Base-by-base conservation (phyloP, 768 basidiomycete species). In the Candolleomyces aberdarensis region DNA sequence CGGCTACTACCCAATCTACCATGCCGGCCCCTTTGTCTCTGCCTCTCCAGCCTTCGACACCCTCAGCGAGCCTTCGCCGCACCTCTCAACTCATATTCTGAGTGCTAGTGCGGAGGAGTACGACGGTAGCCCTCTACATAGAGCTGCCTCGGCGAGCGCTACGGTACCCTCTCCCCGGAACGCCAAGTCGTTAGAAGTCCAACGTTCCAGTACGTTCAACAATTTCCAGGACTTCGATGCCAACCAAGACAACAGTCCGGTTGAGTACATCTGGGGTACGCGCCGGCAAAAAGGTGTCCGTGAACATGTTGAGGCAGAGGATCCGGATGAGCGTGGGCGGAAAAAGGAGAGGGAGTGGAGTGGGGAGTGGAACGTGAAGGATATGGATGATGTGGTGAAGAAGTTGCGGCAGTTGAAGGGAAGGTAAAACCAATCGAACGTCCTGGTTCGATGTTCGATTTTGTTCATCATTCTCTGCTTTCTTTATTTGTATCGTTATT, bases 281-380 rank as follows among this genome's bases (percentile, higher is more conserved):
- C 26, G 39, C 44, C 43, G 22, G 22, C 31, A 62, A 14, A 49
- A 43, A 7, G 53, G 26, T 26, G 26, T 26, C 26, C 26, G 26
- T 26, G 26, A 3, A 26, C 26, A 57, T 14, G 51, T 50, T 11
- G 29, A 47, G 26, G 50, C 58, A 36, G 43, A 32, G 11, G 55
- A 60, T 14, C 40, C 63, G 40, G 51, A 51, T 15, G 68, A 68
- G 14, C 70, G 57, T 55, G 69, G 72, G 20, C 67, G 66, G 43
- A 61, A 72, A 36, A 74, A 74, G 65, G 73, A 74, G 63, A 66
- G 65, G 52, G 76, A 76, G 53, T 77, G 76, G 76, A 76, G 72
- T 57, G 76, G 76, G 8, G 74, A 76, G 60, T 77, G 76, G 76
- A 77, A 77, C 60, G 48, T 72, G 20, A 63, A 61, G 57, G 75